phyloP scores from a whole-genome alignment of 805 yeast species.

The Candida pseudofarinosa region DNA sequence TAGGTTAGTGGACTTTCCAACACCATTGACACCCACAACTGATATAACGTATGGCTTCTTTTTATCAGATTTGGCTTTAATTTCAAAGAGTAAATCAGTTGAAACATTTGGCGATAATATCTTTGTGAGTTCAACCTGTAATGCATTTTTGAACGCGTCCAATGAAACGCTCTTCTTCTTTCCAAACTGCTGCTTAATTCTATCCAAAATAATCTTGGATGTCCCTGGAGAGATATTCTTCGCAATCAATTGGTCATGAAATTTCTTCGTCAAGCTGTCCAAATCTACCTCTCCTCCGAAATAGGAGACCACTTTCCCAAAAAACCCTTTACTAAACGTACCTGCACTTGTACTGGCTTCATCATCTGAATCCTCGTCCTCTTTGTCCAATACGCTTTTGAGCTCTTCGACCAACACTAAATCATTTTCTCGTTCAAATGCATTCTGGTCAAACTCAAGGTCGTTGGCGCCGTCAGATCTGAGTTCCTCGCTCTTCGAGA shows the following conservation, averaged over 20 bases:
- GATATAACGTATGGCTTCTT: constrained; percentile 86
- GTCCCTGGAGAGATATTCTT: constrained; percentile 92
- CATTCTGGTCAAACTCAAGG: constrained; percentile 24
- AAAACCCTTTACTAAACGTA: constrained; percentile 20
- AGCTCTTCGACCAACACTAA: constrained; percentile 39
- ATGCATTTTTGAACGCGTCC: constrained; percentile 57
- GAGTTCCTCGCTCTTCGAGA: constrained; percentile 17
- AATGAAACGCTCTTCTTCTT: constrained; percentile 72
- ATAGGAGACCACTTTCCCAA: constrained; percentile 32
- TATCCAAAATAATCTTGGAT: constrained; percentile 65
- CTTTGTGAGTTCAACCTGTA: constrained; percentile 67
- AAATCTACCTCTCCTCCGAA: constrained; percentile 45
- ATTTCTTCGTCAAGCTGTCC: constrained; percentile 56
- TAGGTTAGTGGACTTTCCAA: constrained; percentile 92
- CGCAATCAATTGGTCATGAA: constrained; percentile 72
- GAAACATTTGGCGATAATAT: constrained; percentile 90
- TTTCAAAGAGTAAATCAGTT: constrained; percentile 78
- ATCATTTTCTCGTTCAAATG: constrained; percentile 34
- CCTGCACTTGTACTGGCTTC: constrained; percentile 27
- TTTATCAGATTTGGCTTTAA: constrained; percentile 39
- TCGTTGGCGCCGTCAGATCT: constrained; percentile 3
- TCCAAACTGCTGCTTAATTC: constrained; percentile 69
- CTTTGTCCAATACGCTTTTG: constrained; percentile 26
- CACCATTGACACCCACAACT: constrained; percentile 97
- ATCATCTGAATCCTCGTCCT: constrained; percentile 10